phyloP scores from a whole-genome alignment of 805 yeast species.

The Wickerhamiella occidentalis region DNA sequence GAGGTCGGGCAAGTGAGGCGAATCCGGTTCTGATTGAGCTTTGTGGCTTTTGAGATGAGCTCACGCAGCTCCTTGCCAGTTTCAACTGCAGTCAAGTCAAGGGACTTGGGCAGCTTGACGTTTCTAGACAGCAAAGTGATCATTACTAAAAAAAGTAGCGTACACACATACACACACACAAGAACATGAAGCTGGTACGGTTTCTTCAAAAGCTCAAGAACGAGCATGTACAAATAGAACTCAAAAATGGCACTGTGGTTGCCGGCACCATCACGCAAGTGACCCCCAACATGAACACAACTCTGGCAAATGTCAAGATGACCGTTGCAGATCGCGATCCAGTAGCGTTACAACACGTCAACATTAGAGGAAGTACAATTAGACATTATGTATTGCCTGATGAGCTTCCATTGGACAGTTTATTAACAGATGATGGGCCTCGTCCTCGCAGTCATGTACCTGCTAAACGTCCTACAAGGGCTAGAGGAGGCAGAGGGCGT shows the following conservation, averaged over 20 bases:
- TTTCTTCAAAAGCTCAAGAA: slow-evolving; percentile 75
- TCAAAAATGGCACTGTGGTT: slow-evolving; percentile 80
- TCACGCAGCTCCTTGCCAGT: slow-evolving; percentile 1
- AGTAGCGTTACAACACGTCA: slow-evolving; percentile 59
- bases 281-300: slow-evolving; percentile 82
- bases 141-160: not conserved
- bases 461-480: slow-evolving; percentile 1
- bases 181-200: slow-evolving; percentile 27
- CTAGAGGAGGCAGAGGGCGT: slow-evolving; percentile 3
- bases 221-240: slow-evolving; percentile 80
- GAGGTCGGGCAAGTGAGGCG: slow-evolving; percentile 36
- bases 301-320: slow-evolving; percentile 68
- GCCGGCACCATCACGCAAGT: slow-evolving; percentile 78
- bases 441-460: slow-evolving; percentile 23
- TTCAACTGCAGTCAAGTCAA: not conserved
- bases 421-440: slow-evolving; percentile 35
- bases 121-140: slow-evolving; percentile 4
- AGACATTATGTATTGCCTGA: slow-evolving; percentile 79
- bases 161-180: no score
- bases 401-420: slow-evolving; percentile 51
- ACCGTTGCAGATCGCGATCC: slow-evolving; percentile 62
- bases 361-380: slow-evolving; percentile 79
- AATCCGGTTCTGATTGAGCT: slow-evolving; percentile 39
- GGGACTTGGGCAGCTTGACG: not conserved
- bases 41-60: slow-evolving; percentile 34